Evolutionary conservation across 306 rosid genomes (phyloP), one percentile per base, ranked within the genome.

Genomic region (Amphicarpaea edgeworthii): DNA sequence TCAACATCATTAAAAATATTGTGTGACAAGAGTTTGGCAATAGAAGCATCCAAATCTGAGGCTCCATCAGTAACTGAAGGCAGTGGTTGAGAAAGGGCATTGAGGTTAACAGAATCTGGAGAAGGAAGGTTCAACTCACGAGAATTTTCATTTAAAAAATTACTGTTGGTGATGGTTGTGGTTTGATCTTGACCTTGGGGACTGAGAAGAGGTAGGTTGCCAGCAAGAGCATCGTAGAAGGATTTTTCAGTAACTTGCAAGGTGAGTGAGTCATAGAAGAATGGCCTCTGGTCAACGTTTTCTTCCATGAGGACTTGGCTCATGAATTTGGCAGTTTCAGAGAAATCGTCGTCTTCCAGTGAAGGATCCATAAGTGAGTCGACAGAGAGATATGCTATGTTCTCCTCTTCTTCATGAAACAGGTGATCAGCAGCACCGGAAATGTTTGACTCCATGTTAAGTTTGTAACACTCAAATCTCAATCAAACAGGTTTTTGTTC

Each of bases 221-320:
- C 87, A 1, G 68, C 70, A 7, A 93, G 85, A 66, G 84, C 86
- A n/a, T 93, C 87, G 69, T 73, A 81, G 57, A 93, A 80, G 24
- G 88, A 86, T 73, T 85, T 83, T 78, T 89, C 96, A 0, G 93
- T 82, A 45, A 85, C 77, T 77, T 88, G 91, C 73, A 90, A 86
- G 34, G 77, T 84, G 54, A 85, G 40, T 8, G 90, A 85, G 41
- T 90, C 94, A 69, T 78, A 87, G 32, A 80, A 87, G 32, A 80
- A 88, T 0, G 89, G 89, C n/a, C 75, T 86, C 9, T 78, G 68
- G 16, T 89, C 91, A 70, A 87, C 78, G 40, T 85, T 85, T 72
- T 90, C 98, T 65, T 93, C 93, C 98, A 93, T 87, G n/a, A 93
- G 88, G 70, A 93, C 64, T 14, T 85, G 83, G 63, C 54, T 63